Percentiles rank a stretch among this genome's conserved stretches.
Conservation (phyloP, 768 basidiomycete species). For the Butyriboletus loyo region DNA sequence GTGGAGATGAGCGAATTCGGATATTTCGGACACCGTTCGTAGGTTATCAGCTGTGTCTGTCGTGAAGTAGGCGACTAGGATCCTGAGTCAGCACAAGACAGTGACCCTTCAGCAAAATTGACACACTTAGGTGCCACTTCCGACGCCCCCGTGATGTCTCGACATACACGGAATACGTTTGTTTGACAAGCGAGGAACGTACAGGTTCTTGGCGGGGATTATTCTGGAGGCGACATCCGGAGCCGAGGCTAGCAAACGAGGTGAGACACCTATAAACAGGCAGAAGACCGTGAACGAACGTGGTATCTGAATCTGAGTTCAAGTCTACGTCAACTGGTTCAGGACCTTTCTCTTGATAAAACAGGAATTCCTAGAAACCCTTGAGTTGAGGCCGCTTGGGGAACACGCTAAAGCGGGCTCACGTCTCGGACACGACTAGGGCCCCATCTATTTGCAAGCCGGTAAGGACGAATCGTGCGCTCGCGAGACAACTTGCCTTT, state of each 20-base stretch:
- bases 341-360: slow-evolving; percentile 65
- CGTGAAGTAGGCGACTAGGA: slow-evolving; percentile 73
- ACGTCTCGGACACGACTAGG: slow-evolving; percentile 77
- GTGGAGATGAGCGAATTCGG: slow-evolving; percentile 47
- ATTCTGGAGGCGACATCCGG: slow-evolving; percentile 28
- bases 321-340: slow-evolving; percentile 48
- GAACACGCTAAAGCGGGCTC: slow-evolving; percentile 25
- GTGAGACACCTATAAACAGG: background rate
- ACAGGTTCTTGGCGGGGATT: slow-evolving; percentile 26
- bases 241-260: slow-evolving; percentile 25
- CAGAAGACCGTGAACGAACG: slow-evolving; percentile 34
- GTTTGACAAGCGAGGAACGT: slow-evolving; percentile 63
- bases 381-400: background rate
- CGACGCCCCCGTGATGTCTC: slow-evolving; percentile 61
- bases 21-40: slow-evolving; percentile 56
- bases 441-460: slow-evolving; percentile 52
- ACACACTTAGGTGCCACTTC: slow-evolving; percentile 81
- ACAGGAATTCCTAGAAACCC: slow-evolving; percentile 62
- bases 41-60: slow-evolving; percentile 57
- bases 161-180: slow-evolving; percentile 78
- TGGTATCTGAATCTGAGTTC: slow-evolving; percentile 49
- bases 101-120: slow-evolving; percentile 3
- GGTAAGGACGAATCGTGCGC: background rate
- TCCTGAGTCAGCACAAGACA: background rate
- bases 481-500: slow-evolving; percentile 29